Percentiles rank a stretch among this genome's conserved stretches.
phyloP scores from a whole-genome alignment of 495 filamentous ascomycete species.

The Diplogelasinospora grovesii region DNA sequence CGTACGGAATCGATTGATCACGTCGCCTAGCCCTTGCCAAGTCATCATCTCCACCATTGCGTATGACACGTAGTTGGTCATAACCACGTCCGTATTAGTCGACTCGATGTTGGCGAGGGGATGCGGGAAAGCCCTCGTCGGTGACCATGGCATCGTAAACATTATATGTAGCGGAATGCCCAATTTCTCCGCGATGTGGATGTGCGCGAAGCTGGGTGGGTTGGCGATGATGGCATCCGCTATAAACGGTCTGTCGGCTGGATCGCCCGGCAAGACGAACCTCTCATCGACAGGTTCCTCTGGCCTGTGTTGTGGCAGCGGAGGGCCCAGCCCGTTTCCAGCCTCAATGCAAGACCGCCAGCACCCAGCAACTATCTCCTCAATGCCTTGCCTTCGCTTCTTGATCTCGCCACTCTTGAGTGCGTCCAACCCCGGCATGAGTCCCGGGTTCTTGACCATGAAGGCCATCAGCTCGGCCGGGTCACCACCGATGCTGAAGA shows the following conservation, averaged over 20 bases:
- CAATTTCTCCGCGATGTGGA: constrained; percentile 59
- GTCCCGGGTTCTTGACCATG: constrained; percentile 73
- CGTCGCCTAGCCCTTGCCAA: constrained; percentile 57
- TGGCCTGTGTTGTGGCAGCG: constrained; percentile 8
- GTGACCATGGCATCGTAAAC: constrained; percentile 59
- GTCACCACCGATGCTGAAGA: constrained; percentile 66
- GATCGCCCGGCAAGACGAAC: constrained; percentile 14
- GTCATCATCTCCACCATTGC: constrained; percentile 64
- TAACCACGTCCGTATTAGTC: constrained; percentile 48
- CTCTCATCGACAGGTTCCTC: constrained; percentile 16
- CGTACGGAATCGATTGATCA: constrained; percentile 58
- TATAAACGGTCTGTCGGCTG: constrained; percentile 45
- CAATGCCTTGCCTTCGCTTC: constrained; percentile 52
- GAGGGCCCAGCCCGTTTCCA: constrained; percentile 26
- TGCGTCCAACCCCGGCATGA: constrained; percentile 59
- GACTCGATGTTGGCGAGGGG: constrained; percentile 61
- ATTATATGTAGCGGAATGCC: constrained; percentile 61
- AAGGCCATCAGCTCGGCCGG: constrained; percentile 72
- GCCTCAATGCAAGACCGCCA: constrained; percentile 57
- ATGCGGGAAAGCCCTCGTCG: constrained; percentile 61
- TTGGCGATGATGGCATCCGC: constrained; percentile 70
- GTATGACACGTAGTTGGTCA: constrained; percentile 67
- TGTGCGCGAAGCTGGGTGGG: constrained; percentile 59
- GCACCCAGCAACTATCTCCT: constrained; percentile 54
- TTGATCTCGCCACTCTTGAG: constrained; percentile 61